These are phyloP conservation scores for Elongisporangium undulatum DNA, from an alignment of 352 stramenopile species.

Conservation along the genomic window DNA sequence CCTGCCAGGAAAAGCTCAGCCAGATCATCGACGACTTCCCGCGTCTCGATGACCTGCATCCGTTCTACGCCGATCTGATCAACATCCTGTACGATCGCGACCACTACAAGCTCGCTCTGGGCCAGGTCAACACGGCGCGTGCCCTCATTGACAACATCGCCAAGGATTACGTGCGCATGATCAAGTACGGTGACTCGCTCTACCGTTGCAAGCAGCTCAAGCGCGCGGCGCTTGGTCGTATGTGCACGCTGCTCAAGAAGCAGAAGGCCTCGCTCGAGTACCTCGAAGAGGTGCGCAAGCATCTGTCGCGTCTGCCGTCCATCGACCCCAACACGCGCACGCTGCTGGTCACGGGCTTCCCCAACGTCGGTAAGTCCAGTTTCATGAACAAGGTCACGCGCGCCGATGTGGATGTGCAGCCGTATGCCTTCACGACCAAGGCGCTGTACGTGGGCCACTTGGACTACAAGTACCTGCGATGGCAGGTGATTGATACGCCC, in stretches of 20 bases:
- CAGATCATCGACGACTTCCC: constrained; percentile 99
- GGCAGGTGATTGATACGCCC: constrained; percentile 99
- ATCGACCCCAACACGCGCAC: constrained; percentile 99
- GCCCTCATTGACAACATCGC: constrained; percentile 97
- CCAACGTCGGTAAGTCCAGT: constrained; percentile 99
- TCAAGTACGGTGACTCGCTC: constrained; percentile 99
- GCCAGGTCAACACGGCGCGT: constrained; percentile 98
- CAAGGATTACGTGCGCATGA: constrained; percentile 99
- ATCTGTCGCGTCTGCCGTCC: constrained; percentile 97
- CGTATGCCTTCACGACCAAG: constrained; percentile 99
- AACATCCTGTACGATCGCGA: constrained; percentile 99
- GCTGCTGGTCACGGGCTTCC: constrained; percentile 97
- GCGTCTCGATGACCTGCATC: constrained; percentile 96
- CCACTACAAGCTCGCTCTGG: constrained; percentile 99
- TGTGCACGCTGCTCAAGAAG: constrained; percentile 99
- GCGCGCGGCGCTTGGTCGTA: constrained; percentile 97
- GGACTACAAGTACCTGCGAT: constrained; percentile 99
- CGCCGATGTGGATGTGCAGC: constrained; percentile 99
- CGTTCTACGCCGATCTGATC: constrained; percentile 99
- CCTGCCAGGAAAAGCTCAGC: constrained; percentile 96
- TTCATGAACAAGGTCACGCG: constrained; percentile 99
- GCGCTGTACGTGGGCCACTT: constrained; percentile 99
- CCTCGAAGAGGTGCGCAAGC: constrained; percentile 96
- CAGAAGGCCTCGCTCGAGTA: constrained; percentile 98
- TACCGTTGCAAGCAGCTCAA: constrained; percentile 99